Conservation (phyloP, 306 rosid genomes). For the Hippophae tibetana region DNA sequence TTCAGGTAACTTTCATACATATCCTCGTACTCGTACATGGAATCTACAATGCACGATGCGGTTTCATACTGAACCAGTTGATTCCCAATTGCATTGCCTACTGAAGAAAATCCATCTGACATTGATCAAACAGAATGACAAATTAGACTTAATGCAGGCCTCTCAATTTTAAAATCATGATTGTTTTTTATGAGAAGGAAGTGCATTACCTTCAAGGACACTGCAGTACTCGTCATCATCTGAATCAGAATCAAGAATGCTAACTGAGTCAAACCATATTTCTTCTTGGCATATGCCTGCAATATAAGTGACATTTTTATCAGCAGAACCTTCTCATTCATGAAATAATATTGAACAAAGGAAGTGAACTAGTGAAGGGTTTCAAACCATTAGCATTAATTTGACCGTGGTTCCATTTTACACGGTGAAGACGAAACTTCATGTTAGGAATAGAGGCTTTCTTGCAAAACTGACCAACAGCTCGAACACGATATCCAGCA, state of each 20-base stretch:
- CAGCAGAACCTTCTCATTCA: neutral
- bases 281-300: constrained; percentile 69
- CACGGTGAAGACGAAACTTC: constrained; percentile 58
- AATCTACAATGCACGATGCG: constrained; percentile 54
- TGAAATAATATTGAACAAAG: neutral
- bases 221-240: constrained; percentile 73
- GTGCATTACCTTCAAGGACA: constrained; percentile 70
- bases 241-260: constrained; percentile 71
- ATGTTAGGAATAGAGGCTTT: constrained; percentile 52
- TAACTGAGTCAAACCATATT: constrained; percentile 78
- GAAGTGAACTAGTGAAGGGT: no score
- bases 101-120: constrained; percentile 57
- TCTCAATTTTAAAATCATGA: neutral
- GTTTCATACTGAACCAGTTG: constrained; percentile 66
- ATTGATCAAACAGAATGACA: constrained; percentile 8
- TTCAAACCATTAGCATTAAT: constrained; percentile 38
- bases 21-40: constrained; percentile 48
- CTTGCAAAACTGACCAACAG: constrained; percentile 41
- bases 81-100: constrained; percentile 39
- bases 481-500: constrained; percentile 44
- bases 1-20: constrained; percentile 64
- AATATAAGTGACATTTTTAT: neutral
- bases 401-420: constrained; percentile 68
- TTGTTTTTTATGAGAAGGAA: constrained; percentile 9
- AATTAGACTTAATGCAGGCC: constrained; percentile 4